Base-by-base conservation (phyloP, 305 asterid species). In the Fraxinus velutina region DNA sequence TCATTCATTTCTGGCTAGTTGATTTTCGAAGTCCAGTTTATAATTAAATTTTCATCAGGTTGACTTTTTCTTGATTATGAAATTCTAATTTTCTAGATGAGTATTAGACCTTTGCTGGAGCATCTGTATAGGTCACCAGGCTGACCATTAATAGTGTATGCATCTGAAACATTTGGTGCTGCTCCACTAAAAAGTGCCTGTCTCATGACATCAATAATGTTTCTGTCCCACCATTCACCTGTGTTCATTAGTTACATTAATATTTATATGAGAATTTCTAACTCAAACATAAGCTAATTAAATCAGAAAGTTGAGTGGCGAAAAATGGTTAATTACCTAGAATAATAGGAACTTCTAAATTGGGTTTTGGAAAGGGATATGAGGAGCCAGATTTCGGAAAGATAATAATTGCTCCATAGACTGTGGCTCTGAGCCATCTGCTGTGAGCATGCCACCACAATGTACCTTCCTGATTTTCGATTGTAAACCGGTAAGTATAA, bases 371-470 rank as follows among this genome's bases (percentile, higher is more conserved):
- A 50, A 83, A 89, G n/a, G 92, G 92, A 36, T 83, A 88, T 4
- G 85, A 80, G 4, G 85, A 75, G 17, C 89, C 90, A 19, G 32
- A 27, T 42, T 86, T 89, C 0, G 92, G 91, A 4, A 73, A 72
- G 72, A 89, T 84, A 34, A 89, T 6, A 29, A 89, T 55, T 0
- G 91, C 89, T 13, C 92, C 92, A 17, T 89, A 82, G 76, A 89
- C 92, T 0, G 92, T 89, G 44, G 92, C 91, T 55, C 92, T 75
- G 37, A 88, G 84, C 92, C 92, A 89, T 60, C 84, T 83, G 79
- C 89, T 86, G 66, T 89, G 92, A 30, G 92, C 91, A 62, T 89
- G 92, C 92, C 92, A 88, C 92, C 91, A 89, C 76, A 89, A 73
- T 19, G 92, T 88, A 17, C 92, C 92, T 80, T 86, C 92, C 30